Evolutionary conservation across 331 rosid species (phyloP), one percentile per base, ranked within the genome.

Genomic region (Quercus tomentella): DNA sequence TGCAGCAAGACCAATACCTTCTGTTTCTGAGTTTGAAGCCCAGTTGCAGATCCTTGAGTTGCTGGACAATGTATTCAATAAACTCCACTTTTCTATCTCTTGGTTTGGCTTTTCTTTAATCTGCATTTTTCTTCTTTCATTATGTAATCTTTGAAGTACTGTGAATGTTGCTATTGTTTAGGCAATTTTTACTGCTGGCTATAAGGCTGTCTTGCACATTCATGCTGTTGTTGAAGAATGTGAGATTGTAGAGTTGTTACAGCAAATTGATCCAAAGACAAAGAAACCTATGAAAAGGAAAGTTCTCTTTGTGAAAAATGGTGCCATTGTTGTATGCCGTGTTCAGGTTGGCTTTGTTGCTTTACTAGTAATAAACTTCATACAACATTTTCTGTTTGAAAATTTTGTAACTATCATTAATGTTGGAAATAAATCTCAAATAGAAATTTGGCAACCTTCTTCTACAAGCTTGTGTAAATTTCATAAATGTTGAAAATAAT

Each of bases 111-210:
- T 20, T 21, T 20, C 15, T 5, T 51, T 12, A 20, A 30, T 21
- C 22, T 28, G 20, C 2, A 55, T 68, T 65, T 65, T 54, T 62
- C 5, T 3, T 35, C 51, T 25, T 25, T 49, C 5, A 12, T 49
- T 37, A 75, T 69, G 54, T 51, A 57, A 83, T 87, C 4, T 76
- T 45, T 83, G 28, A 76, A 69, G 52, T 33, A 73, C 72, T 23
- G 11, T 33, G 25, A 75, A 23, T 68, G 14, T 54, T 80, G 4
- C 78, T 71, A 67, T 71, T 70, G 54, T 69, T 54, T 63, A 96
- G 99, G 99, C 98, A 75, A 96, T 96, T 77, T 93, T 96, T 83
- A 96, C 99, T 23, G 97, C 99, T 85, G 99, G 99, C 28, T 96
- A 96, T 83, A 96, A 92, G 79, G 98, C 99, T 82, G 90, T 96